Evolutionary conservation across 148 eudicot genomes (phyloP).

Genomic region (Euryodendron excelsum): DNA sequence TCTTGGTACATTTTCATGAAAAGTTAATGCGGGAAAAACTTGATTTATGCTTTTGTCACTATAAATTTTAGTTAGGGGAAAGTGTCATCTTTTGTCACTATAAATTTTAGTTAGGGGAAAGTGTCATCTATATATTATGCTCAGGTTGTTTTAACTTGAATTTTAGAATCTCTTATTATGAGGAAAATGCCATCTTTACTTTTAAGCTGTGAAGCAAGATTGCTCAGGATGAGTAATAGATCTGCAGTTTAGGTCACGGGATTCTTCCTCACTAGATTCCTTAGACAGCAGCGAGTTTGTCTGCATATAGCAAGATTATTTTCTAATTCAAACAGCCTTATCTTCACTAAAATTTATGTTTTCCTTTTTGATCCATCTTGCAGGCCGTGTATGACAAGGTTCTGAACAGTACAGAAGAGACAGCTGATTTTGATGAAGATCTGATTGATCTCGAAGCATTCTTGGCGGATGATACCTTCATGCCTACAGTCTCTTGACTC

Average conservation of each 20-base stretch:
- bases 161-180: neutral
- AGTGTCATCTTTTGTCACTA: too few relatives aligned
- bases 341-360: neutral
- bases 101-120: neutral
- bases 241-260: neutral
- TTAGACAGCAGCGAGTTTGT: neutral
- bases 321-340: neutral
- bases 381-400: conserved; percentile 38
- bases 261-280: neutral
- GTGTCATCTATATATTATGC: neutral
- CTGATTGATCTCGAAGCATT: conserved; percentile 47
- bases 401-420: conserved; percentile 35
- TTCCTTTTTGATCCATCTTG: conserved; percentile 5
- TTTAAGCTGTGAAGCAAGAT: neutral
- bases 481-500: conserved; percentile 34
- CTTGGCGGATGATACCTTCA: conserved; percentile 46
- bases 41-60: too few relatives aligned
- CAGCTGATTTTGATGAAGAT: conserved; percentile 39
- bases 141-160: neutral
- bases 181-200: neutral
- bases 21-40: neutral
- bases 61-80: too few relatives aligned
- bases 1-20: neutral
- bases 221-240: neutral
- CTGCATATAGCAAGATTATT: neutral